Evolutionary conservation across 352 stramenopile species (phyloP).

Genomic region (Thalassiosira hispida): DNA sequence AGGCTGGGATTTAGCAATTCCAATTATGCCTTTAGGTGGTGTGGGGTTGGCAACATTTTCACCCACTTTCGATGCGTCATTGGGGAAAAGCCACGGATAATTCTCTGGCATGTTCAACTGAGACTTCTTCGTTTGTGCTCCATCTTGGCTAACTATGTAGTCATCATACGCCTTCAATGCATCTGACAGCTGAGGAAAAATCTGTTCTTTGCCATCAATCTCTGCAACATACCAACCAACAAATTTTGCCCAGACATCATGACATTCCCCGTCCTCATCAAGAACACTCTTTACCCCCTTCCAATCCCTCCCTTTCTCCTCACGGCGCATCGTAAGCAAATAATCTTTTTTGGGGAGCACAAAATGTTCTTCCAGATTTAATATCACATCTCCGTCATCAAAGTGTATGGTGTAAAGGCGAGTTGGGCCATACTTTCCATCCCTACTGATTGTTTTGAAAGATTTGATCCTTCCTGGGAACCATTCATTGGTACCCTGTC

Average conservation of each 20-base stretch:
- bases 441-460: background rate
- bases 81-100: constrained; percentile 12
- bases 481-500: background rate
- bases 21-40: too few species aligned
- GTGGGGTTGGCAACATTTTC: background rate
- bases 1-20: too few species aligned
- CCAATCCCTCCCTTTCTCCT: background rate
- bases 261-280: constrained; percentile 17
- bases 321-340: constrained; percentile 2
- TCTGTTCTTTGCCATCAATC: constrained; percentile 19
- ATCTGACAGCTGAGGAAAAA: constrained; percentile 20
- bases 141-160: constrained; percentile 23
- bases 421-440: constrained; percentile 6
- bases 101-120: constrained; percentile 35
- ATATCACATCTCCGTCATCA: constrained; percentile 34
- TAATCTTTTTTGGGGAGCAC: constrained; percentile 28
- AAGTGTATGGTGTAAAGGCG: constrained; percentile 15
- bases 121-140: constrained; percentile 16
- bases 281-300: constrained; percentile 15
- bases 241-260: constrained; percentile 25
- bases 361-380: constrained; percentile 24
- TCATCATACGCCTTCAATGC: constrained; percentile 36
- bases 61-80: background rate
- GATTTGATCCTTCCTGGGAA: constrained; percentile 29
- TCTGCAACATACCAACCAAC: constrained; percentile 32